phyloP scores from a whole-genome alignment of 306 rosid genomes.

The Prunus davidiana region DNA sequence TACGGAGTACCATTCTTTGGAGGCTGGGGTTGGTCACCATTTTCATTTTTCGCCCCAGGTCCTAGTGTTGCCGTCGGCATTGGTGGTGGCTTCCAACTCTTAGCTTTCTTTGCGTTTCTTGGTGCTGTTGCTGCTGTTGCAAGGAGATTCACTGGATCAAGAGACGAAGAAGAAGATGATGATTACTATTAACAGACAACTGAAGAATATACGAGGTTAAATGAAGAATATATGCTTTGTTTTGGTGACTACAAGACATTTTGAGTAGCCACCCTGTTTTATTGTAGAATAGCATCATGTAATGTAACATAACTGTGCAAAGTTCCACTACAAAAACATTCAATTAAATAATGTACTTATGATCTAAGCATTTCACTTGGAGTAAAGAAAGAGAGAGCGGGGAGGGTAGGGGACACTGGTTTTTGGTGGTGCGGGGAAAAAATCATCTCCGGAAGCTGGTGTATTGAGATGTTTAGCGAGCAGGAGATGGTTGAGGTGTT shows the following conservation, averaged over 20 bases:
- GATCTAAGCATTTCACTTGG: too few relatives aligned
- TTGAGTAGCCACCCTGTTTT: background rate
- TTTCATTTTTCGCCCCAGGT: constrained; percentile 87
- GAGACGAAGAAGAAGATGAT: constrained; percentile 47
- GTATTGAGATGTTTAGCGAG: too few relatives aligned
- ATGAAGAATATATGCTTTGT: background rate
- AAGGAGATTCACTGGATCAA: constrained; percentile 62
- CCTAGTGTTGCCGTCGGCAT: constrained; percentile 80
- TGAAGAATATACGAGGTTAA: background rate
- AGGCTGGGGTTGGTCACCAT: constrained; percentile 98
- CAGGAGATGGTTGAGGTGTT: too few relatives aligned
- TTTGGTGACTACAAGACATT: background rate
- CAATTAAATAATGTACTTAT: too few relatives aligned
- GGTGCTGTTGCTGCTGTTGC: constrained; percentile 81
- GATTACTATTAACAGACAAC: constrained; percentile 22
- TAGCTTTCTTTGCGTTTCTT: constrained; percentile 58
- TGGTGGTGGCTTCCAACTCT: constrained; percentile 83
- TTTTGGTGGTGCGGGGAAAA: too few relatives aligned
- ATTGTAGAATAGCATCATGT: constrained; percentile 3
- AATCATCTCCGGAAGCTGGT: too few relatives aligned
- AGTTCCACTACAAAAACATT: too few relatives aligned
- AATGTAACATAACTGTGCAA: background rate
- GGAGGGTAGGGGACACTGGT: too few relatives aligned
- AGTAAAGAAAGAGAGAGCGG: too few relatives aligned
- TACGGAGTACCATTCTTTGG: constrained; percentile 75